Base-by-base conservation (phyloP, 805 yeast species). In the Yarrowia osloensis region DNA sequence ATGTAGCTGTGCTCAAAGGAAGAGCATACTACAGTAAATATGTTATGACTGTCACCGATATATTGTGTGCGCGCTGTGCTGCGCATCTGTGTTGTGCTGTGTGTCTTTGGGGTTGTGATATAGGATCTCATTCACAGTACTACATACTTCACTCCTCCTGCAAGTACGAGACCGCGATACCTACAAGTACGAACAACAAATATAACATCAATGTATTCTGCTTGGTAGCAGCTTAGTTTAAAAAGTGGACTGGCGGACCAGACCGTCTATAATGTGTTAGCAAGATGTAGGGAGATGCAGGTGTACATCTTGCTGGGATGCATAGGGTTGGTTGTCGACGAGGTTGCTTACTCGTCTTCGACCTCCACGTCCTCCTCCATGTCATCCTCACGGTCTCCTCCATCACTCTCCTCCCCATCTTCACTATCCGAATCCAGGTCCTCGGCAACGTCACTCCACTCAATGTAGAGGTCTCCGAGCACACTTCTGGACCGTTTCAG, bases 361-460 rank as follows among this genome's bases (percentile, higher is more conserved):
- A 28, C 49, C 26, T 57, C 62, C 33, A 15, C 62, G 19, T 55
- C 46, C 26, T 70, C 74, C 19, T 74, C 75, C 6, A 71, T 77
- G 6, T 44, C 49, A 0, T 74, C 73, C 13, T 72, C 77, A 19
- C 70, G 74, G 19, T 76, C 76, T 31, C 68, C 73, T 15, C 69
- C 76, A 0, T 70, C 74, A 12, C 73, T 77, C n/a, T 71, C 74
- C 6, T 80, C 82, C 57, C 80, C 82, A 19, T 79, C 80, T 63
- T 81, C 85, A 66, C 82, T 85, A 8, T 78, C 77, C 28, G 73
- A 73, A 67, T 78, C 81, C 67, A 81, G 79, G 39, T 80, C 84
- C 9, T 84, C 89, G 46, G 88, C 88, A 37, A 87, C 90, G 49
- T 86, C 92, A 40, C 82, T 83, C 98, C 98, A 94, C 72, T 92